Percentiles rank a stretch among this genome's conserved stretches.
Evolutionary conservation across 805 yeast species (phyloP).

Genomic region (Suhomyces xylopsoci): DNA sequence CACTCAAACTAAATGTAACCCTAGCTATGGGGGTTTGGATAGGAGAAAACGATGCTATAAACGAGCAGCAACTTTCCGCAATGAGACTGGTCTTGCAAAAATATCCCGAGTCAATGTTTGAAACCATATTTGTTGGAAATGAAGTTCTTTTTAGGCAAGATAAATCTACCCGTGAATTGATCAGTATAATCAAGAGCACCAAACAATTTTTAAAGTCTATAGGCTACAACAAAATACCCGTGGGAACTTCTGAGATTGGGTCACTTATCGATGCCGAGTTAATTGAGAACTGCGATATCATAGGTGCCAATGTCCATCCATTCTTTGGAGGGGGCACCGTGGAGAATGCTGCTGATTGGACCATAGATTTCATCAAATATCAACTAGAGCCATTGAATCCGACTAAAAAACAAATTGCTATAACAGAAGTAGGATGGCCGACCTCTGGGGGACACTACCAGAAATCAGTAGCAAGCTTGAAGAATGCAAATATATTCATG

Average conservation of each 20-base stretch:
- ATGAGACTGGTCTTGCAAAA: slow-evolving; percentile 41
- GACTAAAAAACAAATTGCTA: slow-evolving; percentile 31
- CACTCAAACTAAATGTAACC: slow-evolving; percentile 51
- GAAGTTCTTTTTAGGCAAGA: slow-evolving; percentile 60
- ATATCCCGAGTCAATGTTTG: slow-evolving; percentile 45
- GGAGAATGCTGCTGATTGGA: slow-evolving; percentile 50
- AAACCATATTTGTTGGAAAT: slow-evolving; percentile 57
- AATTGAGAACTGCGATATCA: slow-evolving; percentile 46
- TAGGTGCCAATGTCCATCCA: slow-evolving; percentile 67
- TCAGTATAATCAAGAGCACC: slow-evolving; percentile 41
- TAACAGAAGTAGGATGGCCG: slow-evolving; percentile 77
- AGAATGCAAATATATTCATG: slow-evolving; percentile 47
- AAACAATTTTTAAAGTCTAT: slow-evolving; percentile 34
- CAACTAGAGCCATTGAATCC: slow-evolving; percentile 40
- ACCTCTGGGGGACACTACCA: slow-evolving; percentile 52
- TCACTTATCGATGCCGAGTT: slow-evolving; percentile 40
- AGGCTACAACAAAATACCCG: slow-evolving; percentile 39
- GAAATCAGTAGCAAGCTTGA: slow-evolving; percentile 45
- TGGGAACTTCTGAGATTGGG: slow-evolving; percentile 64
- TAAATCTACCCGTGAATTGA: slow-evolving; percentile 32
- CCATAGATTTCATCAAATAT: slow-evolving; percentile 42
- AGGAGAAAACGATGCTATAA: slow-evolving; percentile 42
- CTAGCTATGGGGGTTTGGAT: slow-evolving; percentile 65
- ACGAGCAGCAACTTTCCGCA: slow-evolving; percentile 43
- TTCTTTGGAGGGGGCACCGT: slow-evolving; percentile 60